Percentiles rank a stretch among this genome's conserved stretches.
These are phyloP conservation scores for Staphylotrichum tortipilum DNA, from an alignment of 495 filamentous ascomycete genomes.

Conservation along the genomic window DNA sequence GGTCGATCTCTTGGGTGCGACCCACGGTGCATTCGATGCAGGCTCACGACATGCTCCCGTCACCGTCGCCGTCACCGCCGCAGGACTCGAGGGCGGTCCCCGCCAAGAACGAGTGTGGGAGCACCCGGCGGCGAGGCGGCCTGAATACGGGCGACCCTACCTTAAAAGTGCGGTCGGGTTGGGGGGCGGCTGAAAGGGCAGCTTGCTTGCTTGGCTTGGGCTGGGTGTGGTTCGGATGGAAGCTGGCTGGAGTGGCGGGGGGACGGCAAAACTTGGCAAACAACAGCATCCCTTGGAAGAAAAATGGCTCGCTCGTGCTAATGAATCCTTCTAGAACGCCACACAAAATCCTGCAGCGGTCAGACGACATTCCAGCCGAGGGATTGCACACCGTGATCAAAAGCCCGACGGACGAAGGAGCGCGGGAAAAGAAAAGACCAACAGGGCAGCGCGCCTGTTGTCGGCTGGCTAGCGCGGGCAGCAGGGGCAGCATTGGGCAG, in stretches of 20 bases:
- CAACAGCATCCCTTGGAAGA: too few species aligned
- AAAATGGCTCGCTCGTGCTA: too few species aligned
- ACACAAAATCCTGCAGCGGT: not conserved
- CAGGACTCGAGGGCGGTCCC: not conserved
- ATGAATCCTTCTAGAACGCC: constrained; percentile 2
- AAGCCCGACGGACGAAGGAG: not conserved
- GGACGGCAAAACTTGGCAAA: too few species aligned
- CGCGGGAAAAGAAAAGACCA: too few species aligned
- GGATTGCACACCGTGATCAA: not conserved
- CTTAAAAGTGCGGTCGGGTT: not conserved
- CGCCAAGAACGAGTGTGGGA: not conserved
- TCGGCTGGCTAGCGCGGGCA: too few species aligned
- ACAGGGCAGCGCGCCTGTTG: not conserved
- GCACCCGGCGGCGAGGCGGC: not conserved
- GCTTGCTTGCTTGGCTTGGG: not conserved
- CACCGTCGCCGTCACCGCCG: not conserved
- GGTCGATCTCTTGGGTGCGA: too few species aligned
- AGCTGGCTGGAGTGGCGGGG: too few species aligned
- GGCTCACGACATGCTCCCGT: not conserved
- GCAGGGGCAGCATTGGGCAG: too few species aligned
- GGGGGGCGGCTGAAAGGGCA: not conserved
- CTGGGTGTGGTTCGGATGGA: too few species aligned
- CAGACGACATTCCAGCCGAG: not conserved
- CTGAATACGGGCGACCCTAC: not conserved
- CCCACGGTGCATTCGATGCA: not conserved